Evolutionary conservation across 805 yeast genomes (phyloP), one percentile per base, ranked within the genome.

Genomic region (Barnettozyma sucrosica): DNA sequence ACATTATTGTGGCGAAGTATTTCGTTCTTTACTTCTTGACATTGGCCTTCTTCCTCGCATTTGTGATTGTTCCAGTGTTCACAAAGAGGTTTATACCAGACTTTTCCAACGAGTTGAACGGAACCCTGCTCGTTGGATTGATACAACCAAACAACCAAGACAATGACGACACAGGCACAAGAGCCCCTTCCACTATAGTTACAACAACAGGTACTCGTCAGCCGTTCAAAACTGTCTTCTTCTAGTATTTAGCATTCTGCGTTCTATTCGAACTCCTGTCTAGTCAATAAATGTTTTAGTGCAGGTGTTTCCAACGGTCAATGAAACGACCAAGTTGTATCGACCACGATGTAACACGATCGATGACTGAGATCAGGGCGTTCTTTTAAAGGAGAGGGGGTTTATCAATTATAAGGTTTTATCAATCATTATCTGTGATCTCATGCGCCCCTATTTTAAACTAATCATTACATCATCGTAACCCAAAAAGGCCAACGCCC

Each of bases 91-190:
- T 55, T 32, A 40, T 67, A 8, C 66, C 69, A 5, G 55, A 57
- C 26, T 53, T 65, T 5, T 46, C 50, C 4, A 46, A 48, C n/a
- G 9, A 50, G 3, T 51, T 66, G 33, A 49, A 44, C 30, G 43
- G 61, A 51, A 56, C 62, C 18, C 47, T 55, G 42, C 24, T 65
- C 2, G 51, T 53, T n/a, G 77, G 77, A 3, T 55, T 80, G 36
- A 58, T 81, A 7, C 89, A 83, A 59, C 89, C 89, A 1, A 73
- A 67, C 34, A 58, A 65, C 36, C 86, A 81, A 56, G 69, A 75
- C 40, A 80, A 81, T 53, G 81, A 83, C 55, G 89, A 83, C 57
- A 83, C 89, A 0, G 89, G 88, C 0, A 67, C 57, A 0, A 63
- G 62, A 41, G 85, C 84, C 0, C 83, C 85, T 0, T 45, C 63